Conservation (phyloP, 1,139 yeast species). For the Saccharomycopsis crataegensis region DNA sequence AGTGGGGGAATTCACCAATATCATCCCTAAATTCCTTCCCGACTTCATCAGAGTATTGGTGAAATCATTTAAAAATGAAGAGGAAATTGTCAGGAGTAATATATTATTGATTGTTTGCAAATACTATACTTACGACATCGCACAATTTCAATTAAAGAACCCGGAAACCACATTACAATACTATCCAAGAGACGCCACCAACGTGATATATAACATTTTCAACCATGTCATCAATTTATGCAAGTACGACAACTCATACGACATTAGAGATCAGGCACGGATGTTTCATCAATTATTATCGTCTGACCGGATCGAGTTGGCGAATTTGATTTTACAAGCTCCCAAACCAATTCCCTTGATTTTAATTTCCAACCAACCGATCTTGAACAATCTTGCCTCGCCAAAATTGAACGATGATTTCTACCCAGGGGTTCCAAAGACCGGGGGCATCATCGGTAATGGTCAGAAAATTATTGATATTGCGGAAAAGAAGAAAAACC, state of each 20-base stretch:
- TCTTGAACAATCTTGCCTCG: conserved; percentile 20
- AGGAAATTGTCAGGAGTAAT: conserved; percentile 59
- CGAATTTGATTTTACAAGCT: conserved; percentile 71
- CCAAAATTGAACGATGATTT: conserved; percentile 17
- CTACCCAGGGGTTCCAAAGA: conserved; percentile 11
- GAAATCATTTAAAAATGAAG: conserved; percentile 50
- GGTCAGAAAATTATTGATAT: conserved; percentile 4
- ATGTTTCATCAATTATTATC: conserved; percentile 46
- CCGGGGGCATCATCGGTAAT: conserved; percentile 11
- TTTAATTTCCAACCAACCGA: conserved; percentile 17
- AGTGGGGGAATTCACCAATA: conserved; percentile 65
- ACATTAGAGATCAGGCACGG: conserved; percentile 81
- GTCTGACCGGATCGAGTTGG: conserved; percentile 45
- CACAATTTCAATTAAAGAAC: conserved; percentile 26
- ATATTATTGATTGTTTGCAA: conserved; percentile 71
- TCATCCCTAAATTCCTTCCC: conserved; percentile 55
- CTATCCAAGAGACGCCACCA: conserved; percentile 29
- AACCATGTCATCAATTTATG: conserved; percentile 57
- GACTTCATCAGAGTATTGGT: conserved; percentile 63
- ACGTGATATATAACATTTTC: conserved; percentile 48
- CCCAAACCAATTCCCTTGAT: conserved; percentile 61
- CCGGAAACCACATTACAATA: conserved; percentile 25
- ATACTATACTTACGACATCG: conserved; percentile 48
- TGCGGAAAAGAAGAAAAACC: conserved; percentile 19
- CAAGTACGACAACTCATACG: conserved; percentile 68